Conservation (phyloP, 306 rosid genomes). For the Sicyos edulis region DNA sequence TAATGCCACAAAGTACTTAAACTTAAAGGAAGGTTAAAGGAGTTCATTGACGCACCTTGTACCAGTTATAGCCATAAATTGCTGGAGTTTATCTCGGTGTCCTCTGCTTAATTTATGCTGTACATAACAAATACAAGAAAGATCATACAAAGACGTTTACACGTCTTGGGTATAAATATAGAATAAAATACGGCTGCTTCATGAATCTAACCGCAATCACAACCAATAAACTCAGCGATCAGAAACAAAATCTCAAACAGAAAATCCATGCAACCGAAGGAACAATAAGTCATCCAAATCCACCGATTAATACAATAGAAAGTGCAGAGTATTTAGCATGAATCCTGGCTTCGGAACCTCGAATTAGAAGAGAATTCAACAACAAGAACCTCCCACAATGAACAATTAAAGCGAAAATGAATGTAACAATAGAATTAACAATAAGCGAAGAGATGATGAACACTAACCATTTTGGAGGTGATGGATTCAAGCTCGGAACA, state of each 20-base stretch:
- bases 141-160: neutral
- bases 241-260: neutral
- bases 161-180: neutral
- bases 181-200: neutral
- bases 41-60: conserved; percentile 53
- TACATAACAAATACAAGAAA: conserved; percentile 19
- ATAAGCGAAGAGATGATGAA: neutral
- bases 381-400: neutral
- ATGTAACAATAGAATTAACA: neutral
- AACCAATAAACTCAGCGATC: too few species aligned
- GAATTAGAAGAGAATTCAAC: neutral
- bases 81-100: conserved; percentile 92
- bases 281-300: neutral
- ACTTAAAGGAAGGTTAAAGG: conserved; percentile 12
- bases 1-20: conserved; percentile 8
- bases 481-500: neutral
- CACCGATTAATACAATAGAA: neutral
- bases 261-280: conserved; percentile 7
- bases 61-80: conserved; percentile 84
- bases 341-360: neutral
- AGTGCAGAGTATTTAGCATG: neutral
- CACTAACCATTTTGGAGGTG: conserved; percentile 10
- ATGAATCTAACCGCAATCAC: neutral
- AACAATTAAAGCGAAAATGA: neutral
- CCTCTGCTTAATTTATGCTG: conserved; percentile 93